phyloP scores from a whole-genome alignment of 1,284 basidiomycete genomes.

The Malassezia nana region DNA sequence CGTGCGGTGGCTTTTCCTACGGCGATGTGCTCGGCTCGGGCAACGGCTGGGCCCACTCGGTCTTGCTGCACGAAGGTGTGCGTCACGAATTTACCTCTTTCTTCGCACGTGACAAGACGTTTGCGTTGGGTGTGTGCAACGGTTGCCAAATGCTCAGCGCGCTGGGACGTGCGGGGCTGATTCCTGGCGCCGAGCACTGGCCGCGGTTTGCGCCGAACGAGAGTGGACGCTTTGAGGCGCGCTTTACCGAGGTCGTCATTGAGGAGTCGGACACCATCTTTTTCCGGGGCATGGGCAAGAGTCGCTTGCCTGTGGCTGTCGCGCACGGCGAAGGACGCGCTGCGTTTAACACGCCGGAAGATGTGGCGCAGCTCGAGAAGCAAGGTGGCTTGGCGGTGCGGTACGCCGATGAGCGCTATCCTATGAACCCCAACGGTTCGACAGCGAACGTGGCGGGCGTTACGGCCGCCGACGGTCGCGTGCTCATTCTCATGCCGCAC shows the following conservation, averaged over 20 bases:
- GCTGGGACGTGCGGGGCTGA: conserved; percentile 59
- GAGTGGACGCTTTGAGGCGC: conserved; percentile 81
- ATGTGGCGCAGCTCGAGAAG: conserved; percentile 18
- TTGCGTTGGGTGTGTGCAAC: conserved; percentile 91
- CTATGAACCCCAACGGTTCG: conserved; percentile 80
- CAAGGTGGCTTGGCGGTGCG: conserved; percentile 29
- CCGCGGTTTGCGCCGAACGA: conserved; percentile 82
- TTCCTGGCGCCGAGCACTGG: conserved; percentile 74
- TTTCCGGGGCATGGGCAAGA: conserved; percentile 74
- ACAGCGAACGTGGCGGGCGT: conserved; percentile 78
- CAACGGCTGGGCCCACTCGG: conserved; percentile 92
- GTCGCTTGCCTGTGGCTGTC: conserved; percentile 77
- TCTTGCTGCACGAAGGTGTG: conserved; percentile 67
- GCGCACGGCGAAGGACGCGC: conserved; percentile 92
- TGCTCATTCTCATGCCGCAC: conserved; percentile 87
- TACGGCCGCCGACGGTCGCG: conserved; percentile 71
- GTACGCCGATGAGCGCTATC: conserved; percentile 40
- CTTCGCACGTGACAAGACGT: conserved; percentile 61
- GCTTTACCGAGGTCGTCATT: conserved; percentile 71
- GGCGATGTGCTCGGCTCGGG: conserved; percentile 96
- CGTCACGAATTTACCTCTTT: conserved; percentile 68
- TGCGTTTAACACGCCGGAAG: conserved; percentile 53
- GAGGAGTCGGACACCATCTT: conserved; percentile 63
- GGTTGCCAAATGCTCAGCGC: conserved; percentile 93
- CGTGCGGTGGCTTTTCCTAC: conserved; percentile 96